Conservation (phyloP, 441 rosid species). For the Melastoma candidum region DNA sequence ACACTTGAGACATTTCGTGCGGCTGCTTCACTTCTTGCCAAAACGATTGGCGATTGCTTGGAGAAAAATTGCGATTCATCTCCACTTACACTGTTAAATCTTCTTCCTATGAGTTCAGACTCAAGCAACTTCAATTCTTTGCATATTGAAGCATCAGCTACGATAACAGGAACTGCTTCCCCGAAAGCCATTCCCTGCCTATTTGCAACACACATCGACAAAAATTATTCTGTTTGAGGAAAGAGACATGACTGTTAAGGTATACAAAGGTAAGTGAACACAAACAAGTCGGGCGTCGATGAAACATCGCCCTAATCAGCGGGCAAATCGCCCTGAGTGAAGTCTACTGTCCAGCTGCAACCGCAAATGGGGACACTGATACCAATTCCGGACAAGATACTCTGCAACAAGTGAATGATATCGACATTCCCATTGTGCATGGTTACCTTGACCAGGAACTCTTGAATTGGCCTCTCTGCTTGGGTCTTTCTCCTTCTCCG, state of each 20-base stretch:
- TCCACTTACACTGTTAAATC: too few species aligned
- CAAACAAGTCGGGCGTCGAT: conserved; percentile 50
- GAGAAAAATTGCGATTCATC: too few species aligned
- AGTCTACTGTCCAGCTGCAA: conserved; percentile 59
- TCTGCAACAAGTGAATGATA: conserved; percentile 63
- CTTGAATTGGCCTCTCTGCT: conserved; percentile 50
- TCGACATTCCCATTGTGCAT: conserved; percentile 40
- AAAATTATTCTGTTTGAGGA: conserved; percentile 1
- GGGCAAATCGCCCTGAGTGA: conserved; percentile 30
- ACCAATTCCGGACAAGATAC: conserved; percentile 73
- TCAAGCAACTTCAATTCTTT: conserved; percentile 65
- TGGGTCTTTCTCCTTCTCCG: conserved; percentile 65
- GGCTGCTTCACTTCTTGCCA: too few species aligned
- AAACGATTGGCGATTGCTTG: too few species aligned
- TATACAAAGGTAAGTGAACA: too few species aligned
- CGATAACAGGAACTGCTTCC: conserved; percentile 78
- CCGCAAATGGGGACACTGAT: conserved; percentile 73
- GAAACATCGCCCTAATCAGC: conserved; percentile 61
- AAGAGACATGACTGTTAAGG: too few species aligned
- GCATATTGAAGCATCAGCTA: conserved; percentile 72
- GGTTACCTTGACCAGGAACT: conserved; percentile 33
- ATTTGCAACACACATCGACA: conserved; percentile 16
- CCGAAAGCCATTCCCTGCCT: conserved; percentile 85
- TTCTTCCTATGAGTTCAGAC: conserved; percentile 40
- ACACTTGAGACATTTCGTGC: too few species aligned